These are phyloP conservation scores for Pythium rishiriense DNA, from an alignment of 352 stramenopile genomes.

Conservation along the genomic window DNA sequence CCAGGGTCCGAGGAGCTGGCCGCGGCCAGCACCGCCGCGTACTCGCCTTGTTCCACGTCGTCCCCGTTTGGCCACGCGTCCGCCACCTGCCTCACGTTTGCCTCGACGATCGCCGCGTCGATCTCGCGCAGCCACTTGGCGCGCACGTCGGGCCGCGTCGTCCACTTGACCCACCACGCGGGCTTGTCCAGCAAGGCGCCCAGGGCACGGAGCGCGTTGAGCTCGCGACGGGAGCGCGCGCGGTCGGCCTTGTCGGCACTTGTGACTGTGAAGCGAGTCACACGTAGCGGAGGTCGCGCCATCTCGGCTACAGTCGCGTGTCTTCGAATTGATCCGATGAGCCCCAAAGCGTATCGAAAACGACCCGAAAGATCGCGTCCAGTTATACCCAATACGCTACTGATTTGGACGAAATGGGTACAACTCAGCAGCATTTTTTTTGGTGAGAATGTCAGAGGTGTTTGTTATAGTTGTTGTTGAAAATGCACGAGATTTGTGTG, in stretches of 20 bases:
- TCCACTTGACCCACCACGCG: slow-evolving; percentile 8
- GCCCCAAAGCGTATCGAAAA: too few species aligned
- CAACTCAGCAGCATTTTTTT: not conserved
- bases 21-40: not conserved
- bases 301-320: too few species aligned
- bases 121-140: slow-evolving; percentile 29
- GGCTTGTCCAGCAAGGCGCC: slow-evolving; percentile 20
- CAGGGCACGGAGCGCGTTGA: slow-evolving; percentile 31
- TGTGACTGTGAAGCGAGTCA: not conserved
- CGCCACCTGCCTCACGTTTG: slow-evolving; percentile 4
- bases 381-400: not conserved
- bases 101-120: slow-evolving; percentile 15
- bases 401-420: not conserved
- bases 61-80: slow-evolving; percentile 2
- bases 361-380: too few species aligned
- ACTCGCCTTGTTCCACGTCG: not conserved
- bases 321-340: too few species aligned
- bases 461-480: too few species aligned
- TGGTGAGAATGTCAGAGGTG: too few species aligned
- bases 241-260: not conserved
- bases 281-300: too few species aligned
- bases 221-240: slow-evolving; percentile 12
- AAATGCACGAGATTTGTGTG: not conserved
- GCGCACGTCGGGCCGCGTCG: slow-evolving; percentile 7
- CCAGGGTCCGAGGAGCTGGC: not conserved